These are phyloP conservation scores for Sordaria brevicollis DNA, from an alignment of 495 filamentous ascomycete genomes.

Conservation along the genomic window DNA sequence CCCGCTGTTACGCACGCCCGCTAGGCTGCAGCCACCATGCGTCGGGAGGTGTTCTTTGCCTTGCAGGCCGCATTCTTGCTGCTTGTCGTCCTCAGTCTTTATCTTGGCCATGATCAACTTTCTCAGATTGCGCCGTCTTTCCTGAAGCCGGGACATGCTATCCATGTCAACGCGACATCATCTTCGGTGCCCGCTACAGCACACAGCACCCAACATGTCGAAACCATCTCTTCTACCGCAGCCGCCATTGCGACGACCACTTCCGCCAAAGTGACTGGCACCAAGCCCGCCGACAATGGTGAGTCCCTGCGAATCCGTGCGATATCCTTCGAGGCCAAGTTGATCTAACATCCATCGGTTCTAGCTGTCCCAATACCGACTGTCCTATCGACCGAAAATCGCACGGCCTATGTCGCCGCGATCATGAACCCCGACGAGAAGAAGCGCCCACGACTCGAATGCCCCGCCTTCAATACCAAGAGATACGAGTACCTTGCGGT, in stretches of 20 bases:
- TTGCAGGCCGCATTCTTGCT: not conserved
- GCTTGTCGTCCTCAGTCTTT: not conserved
- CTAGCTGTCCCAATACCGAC: not conserved
- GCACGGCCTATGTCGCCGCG: not conserved
- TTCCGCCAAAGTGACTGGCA: not conserved
- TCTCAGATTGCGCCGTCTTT: not conserved
- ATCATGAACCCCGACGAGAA: constrained; percentile 1
- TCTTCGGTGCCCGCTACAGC: not conserved
- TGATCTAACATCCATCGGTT: not conserved
- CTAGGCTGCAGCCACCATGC: not conserved
- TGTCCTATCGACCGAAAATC: not conserved
- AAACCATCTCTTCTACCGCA: not conserved
- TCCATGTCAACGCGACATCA: not conserved
- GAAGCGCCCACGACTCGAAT: constrained; percentile 1
- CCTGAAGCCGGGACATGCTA: not conserved
- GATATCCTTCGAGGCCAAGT: not conserved
- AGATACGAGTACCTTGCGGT: not conserved
- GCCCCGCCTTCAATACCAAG: not conserved
- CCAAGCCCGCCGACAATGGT: not conserved
- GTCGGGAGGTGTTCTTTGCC: not conserved
- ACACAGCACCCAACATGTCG: not conserved
- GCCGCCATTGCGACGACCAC: not conserved
- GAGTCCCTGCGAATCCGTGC: not conserved
- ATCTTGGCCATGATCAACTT: not conserved
- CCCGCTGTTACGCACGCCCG: not conserved